Conservation (phyloP, 2,329 filamentous ascomycete genomes). For the Microdochium trichocladiopsis region DNA sequence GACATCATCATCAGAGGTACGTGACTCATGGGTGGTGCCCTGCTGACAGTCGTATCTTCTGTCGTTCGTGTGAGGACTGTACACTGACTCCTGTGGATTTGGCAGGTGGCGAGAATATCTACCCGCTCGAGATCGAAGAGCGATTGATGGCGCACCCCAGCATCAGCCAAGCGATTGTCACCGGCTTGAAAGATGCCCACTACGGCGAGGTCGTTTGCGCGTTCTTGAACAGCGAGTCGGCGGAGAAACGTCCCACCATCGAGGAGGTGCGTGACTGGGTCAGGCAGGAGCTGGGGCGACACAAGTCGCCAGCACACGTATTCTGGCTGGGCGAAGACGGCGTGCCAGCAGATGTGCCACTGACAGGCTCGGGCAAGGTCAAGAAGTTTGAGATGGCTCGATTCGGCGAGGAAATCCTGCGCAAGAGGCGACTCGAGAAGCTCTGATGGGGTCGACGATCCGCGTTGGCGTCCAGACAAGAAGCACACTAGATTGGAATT, state of each 20-base stretch:
- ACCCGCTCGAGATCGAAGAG: slow-evolving; percentile 71
- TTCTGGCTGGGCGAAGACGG: slow-evolving; percentile 66
- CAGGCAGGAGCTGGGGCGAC: slow-evolving; percentile 50
- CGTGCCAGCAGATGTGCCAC: slow-evolving; percentile 46
- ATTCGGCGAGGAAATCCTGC: slow-evolving; percentile 46
- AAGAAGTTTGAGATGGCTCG: slow-evolving; percentile 59
- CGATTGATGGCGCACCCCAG: slow-evolving; percentile 58
- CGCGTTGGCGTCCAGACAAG: slow-evolving; percentile 15
- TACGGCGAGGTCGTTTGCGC: slow-evolving; percentile 69
- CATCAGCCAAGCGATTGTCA: slow-evolving; percentile 59
- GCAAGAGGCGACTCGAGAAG: slow-evolving; percentile 37
- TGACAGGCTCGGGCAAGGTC: slow-evolving; percentile 68
- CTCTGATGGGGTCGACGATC: slow-evolving; percentile 22
- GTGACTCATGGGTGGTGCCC: slow-evolving; percentile 7
- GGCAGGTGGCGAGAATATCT: slow-evolving; percentile 64
- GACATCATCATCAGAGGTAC: slow-evolving; percentile 69
- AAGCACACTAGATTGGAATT: too few species aligned
- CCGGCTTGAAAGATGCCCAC: slow-evolving; percentile 61
- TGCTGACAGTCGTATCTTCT: too few species aligned
- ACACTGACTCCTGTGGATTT: neutral
- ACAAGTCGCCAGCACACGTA: slow-evolving; percentile 66
- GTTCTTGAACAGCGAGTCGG: slow-evolving; percentile 40
- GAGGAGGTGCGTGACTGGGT: slow-evolving; percentile 58
- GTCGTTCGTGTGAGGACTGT: too few species aligned
- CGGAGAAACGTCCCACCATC: slow-evolving; percentile 31